Base-by-base conservation (phyloP, 208 protist genomes). In the Acanthamoeba lenticulata region DNA sequence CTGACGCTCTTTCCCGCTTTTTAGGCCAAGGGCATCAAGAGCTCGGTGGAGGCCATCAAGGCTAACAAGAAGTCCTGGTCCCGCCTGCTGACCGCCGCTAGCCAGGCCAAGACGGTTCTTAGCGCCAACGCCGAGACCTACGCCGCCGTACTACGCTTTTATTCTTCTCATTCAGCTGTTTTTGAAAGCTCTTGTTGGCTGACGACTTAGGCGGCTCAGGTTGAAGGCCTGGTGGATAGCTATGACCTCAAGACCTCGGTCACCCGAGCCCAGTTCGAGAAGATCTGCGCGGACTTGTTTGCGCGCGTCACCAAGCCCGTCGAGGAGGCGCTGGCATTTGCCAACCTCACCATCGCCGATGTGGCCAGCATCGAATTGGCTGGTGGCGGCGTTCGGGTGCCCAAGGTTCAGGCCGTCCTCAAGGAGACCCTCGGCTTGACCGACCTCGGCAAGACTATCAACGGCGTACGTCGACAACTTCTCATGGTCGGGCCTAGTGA, bases 211-310 rank as follows among this genome's bases (percentile, higher is more conserved):
- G n/a, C n/a, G n/a, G n/a, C n/a, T 11, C 92, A 85, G 77, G 90
- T 98, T 65, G 98, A 98, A 90, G 97, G 98, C 74, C 97, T 99
- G 36, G 93, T 96, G 38, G 97, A 95, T 7, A 98, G 98, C 69
- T 93, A 94, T 21, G 98, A 98, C 88, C 97, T 98, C 42, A 95
- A 88, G 15, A 94, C 96, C 17, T 89, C 81, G 24, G 92, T 98
- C 60, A 94, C 95, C 13, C 97, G 97, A 42, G 69, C 44, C n/a
- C 65, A 95, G 21, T 98, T 99, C 60, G 97, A 98, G 94, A 74
- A 95, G 44, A 91, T 95, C 19, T 98, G 97, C 93, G 67, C 21
- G n/a, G 44, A 95, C 27, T 94, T 98, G 24, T 97, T 98, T 81
- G 90, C 97, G 40, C 94, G 97, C 21, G 96, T 95, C 36, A 95